Conservation (phyloP, 1,284 basidiomycete genomes). For the Leccinum pallidistipes region DNA sequence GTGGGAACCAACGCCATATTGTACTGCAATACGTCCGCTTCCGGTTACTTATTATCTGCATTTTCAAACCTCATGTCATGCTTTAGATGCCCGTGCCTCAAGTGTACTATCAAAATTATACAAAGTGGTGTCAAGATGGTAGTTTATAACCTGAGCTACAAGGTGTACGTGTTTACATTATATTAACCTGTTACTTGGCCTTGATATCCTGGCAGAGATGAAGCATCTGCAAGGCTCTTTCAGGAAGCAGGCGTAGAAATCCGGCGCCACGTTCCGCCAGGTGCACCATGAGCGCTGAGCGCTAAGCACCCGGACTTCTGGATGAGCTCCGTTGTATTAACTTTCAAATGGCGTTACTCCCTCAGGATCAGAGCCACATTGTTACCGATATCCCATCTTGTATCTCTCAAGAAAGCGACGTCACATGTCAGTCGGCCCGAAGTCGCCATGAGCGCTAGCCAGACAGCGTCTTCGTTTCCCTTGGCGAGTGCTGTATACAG, state of each 20-base stretch:
- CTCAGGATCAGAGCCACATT: constrained; percentile 53
- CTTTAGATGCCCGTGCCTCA: constrained; percentile 91
- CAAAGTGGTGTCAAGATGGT: constrained; percentile 93
- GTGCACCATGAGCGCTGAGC: constrained; percentile 21
- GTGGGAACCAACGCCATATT: constrained; percentile 82
- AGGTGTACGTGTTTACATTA: constrained; percentile 63
- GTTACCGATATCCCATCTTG: constrained; percentile 58
- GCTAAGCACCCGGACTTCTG: not conserved
- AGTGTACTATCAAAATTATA: constrained; percentile 96
- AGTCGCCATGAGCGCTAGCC: constrained; percentile 71
- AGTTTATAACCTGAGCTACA: constrained; percentile 95
- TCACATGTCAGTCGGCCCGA: constrained; percentile 41
- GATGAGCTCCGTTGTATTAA: not conserved
- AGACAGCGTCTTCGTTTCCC: constrained; percentile 78
- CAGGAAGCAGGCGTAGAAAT: constrained; percentile 77
- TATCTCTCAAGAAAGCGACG: constrained; percentile 52
- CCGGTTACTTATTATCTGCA: not conserved
- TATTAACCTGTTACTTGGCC: not conserved
- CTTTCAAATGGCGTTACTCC: constrained; percentile 9
- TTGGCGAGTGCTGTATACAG: constrained; percentile 62
- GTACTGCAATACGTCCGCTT: constrained; percentile 83
- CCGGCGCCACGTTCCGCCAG: constrained; percentile 56
- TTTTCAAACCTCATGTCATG: constrained; percentile 7
- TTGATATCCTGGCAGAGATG: constrained; percentile 54
- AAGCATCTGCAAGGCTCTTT: constrained; percentile 76